phyloP scores from a whole-genome alignment of 176 grass and related monocot species.

The Triticum urartu region DNA sequence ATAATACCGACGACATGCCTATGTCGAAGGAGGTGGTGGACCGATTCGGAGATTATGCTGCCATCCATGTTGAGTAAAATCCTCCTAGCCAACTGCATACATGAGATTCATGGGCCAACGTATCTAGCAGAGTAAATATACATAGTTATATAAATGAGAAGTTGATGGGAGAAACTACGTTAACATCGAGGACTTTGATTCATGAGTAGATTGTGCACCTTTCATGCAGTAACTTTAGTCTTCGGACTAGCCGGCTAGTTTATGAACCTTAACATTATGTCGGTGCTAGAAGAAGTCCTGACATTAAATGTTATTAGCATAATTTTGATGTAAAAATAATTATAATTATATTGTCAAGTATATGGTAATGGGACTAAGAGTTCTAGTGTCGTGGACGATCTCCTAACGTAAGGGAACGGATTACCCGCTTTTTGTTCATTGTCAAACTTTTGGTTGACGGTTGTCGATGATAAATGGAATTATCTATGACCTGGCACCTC shows the following conservation, averaged over 20 bases:
- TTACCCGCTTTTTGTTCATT: background rate
- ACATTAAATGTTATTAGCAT: background rate
- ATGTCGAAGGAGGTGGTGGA: no score
- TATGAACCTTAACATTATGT: background rate
- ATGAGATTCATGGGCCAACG: background rate
- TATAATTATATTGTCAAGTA: background rate
- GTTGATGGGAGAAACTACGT: background rate
- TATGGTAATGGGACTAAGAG: background rate
- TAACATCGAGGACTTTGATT: background rate
- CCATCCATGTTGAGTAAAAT: no score
- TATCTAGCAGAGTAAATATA: background rate
- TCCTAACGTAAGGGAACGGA: background rate
- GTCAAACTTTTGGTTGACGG: background rate
- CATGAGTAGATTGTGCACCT: background rate
- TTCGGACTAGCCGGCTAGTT: background rate
- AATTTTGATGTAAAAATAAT: background rate
- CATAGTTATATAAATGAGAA: slow-evolving; percentile 1
- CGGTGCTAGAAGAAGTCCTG: background rate
- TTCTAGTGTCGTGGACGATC: background rate
- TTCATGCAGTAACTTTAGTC: background rate
- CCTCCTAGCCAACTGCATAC: no score
- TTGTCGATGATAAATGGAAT: no score
- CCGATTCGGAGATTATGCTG: no score
- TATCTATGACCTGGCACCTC: no score
- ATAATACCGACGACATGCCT: no score